Base-by-base conservation (phyloP, 1,284 basidiomycete genomes). In the Tilletiopsis washingtonensis region DNA sequence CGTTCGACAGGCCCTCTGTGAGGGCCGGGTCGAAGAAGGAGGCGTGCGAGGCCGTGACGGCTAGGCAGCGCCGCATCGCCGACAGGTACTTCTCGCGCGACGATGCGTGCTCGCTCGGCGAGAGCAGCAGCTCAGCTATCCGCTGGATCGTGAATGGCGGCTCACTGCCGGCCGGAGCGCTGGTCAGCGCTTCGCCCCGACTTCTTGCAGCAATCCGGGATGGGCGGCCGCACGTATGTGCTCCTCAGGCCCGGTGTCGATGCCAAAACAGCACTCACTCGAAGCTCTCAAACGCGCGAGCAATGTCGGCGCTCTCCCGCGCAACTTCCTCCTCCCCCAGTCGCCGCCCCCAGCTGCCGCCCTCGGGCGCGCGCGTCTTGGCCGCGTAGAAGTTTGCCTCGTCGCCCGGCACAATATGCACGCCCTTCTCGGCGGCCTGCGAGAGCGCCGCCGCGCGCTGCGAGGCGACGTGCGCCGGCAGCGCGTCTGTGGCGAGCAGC, bases 81-180 rank as follows among this genome's bases (percentile, higher is more conserved):
- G 32, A 15, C 9, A 61, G 20, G 51, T 59, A 65, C 34, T 65
- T 62, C 14, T 15, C 2, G 1, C 41, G 42, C 4, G 29, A 38
- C 11, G 39, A 40, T 45, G 62, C 59, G 43, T 62, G 57, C 44
- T 9, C 6, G 2, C 43, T 49, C 0, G 62, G 62, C 1, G 23
- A 5, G 3, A 61, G 26, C 9, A 61, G 42, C 1, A 65, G 47
- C 36, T 63, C 62, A 39, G 49, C 50, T 4, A 65, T 47, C 1
- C 62, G 55, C 38, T 65, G 62, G 34, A 65, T 61, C 21, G 62
- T 65, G 43, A 65, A 65, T 11, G 62, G 62, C 11, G 62, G 61
- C 44, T 63, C 56, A 1, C 44, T 34, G 29, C n/a, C n/a, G 29
- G n/a, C 9, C 29, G 29, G n/a, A n/a, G n/a, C n/a, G n/a, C n/a